Evolutionary conservation across 306 rosid genomes (phyloP), one percentile per base, ranked within the genome.

Genomic region (Alnus rubra): DNA sequence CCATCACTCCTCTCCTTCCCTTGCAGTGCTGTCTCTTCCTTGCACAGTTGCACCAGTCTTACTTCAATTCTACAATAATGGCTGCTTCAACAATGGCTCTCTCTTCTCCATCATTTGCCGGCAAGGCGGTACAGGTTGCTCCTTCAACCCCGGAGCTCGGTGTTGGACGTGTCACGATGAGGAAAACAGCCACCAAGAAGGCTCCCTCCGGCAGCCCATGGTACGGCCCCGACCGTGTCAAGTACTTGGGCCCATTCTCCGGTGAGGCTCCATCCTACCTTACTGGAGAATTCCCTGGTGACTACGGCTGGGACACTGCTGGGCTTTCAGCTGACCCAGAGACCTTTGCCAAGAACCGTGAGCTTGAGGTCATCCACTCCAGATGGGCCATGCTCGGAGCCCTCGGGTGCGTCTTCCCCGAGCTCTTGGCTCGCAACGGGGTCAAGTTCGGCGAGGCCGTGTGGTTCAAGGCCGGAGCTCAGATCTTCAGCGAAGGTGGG

Each of bases 351-450:
- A 89, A 63, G 76, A 94, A 94, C 79, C 86, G 95, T 49, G 97
- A 92, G 83, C 90, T 94, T 0, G 95, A 92, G 19, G 98, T 94
- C 23, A 92, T 94, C 87, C 97, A 94, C 84, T 67, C 63, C 0
- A 85, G 94, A 45, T 92, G 97, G 98, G 98, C 98, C 88, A 94
- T 94, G 98, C 92, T 94, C 0, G 94, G 98, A 42, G 97, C 98
- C 0, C 69, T 94, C 4, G 97, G 97, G 1, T 87, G 93, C 9
- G 95, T 94, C 63, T 92, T 92, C 88, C 97, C 95, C 0, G 95
- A 91, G 85, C 97, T 94, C 49, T 53, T 91, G 86, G 72, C 98
- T 71, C 92, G 97, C 31, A 94, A 92, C 31, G 97, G 97, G 0
- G 95, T 94, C 44, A 88, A 92, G 77, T 94, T 94, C 48, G 97